Conservation (phyloP, 805 yeast genomes). For the Yamadazyma ubonensis region DNA sequence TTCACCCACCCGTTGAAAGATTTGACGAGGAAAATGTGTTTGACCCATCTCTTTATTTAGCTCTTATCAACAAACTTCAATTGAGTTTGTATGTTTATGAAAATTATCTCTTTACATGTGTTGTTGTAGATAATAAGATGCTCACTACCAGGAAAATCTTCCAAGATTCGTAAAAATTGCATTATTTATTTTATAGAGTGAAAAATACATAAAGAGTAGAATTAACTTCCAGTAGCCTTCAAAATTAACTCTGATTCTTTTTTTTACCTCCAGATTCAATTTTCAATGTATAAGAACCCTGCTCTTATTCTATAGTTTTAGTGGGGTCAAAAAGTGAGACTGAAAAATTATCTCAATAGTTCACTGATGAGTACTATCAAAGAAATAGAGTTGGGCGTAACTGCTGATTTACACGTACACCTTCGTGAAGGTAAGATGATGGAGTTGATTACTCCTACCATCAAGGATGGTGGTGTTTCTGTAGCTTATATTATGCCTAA, state of each 20-base stretch:
- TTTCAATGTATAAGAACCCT: too few species aligned
- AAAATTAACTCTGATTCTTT: too few species aligned
- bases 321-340: neutral
- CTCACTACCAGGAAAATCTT: conserved; percentile 3
- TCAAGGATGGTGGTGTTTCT: conserved; percentile 85
- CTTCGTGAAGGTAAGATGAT: conserved; percentile 93
- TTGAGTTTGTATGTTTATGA: neutral
- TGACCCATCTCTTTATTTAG: conserved; percentile 4
- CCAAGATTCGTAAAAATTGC: conserved; percentile 5
- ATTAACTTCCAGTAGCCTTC: too few species aligned
- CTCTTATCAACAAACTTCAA: conserved; percentile 1
- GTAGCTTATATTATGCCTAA: conserved; percentile 97
- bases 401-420: conserved; percentile 96
- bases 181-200: too few species aligned
- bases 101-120: neutral
- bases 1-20: conserved; percentile 15
- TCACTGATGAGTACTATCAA: conserved; percentile 3
- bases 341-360: neutral
- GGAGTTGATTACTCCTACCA: conserved; percentile 86
- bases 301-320: neutral
- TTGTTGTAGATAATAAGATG: neutral
- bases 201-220: too few species aligned
- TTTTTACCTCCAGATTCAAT: too few species aligned
- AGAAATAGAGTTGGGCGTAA: conserved; percentile 57
- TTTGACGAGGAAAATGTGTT: conserved; percentile 9